These are phyloP conservation scores for Cyberlindnera japonica DNA, from an alignment of 805 yeast species.

Conservation along the genomic window DNA sequence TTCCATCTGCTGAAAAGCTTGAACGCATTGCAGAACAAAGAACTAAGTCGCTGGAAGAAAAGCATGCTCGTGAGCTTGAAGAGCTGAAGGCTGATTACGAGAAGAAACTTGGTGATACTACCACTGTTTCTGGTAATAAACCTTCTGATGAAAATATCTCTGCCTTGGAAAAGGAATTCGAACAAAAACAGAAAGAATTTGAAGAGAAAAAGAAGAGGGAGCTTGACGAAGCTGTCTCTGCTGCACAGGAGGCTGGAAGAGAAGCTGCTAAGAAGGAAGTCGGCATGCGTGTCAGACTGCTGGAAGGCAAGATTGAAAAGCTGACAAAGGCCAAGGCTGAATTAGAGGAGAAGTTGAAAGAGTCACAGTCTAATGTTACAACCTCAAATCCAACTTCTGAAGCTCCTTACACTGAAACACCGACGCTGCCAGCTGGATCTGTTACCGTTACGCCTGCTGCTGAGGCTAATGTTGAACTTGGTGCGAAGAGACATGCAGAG, in stretches of 20 bases:
- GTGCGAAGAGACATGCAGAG: constrained; percentile 25
- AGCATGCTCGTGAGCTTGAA: constrained; percentile 29
- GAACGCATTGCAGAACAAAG: constrained; percentile 23
- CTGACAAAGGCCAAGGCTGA: constrained; percentile 37
- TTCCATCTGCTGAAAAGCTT: constrained; percentile 36
- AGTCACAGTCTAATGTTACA: too few relatives aligned
- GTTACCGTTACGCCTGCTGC: not conserved
- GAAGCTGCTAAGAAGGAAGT: constrained; percentile 30
- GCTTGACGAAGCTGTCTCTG: constrained; percentile 17
- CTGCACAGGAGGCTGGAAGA: constrained; percentile 26
- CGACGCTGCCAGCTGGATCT: too few relatives aligned
- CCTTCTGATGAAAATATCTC: constrained; percentile 32
- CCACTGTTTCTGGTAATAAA: constrained; percentile 15
- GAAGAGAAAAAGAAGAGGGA: constrained; percentile 22
- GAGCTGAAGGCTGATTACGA: constrained; percentile 28
- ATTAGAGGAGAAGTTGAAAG: constrained; percentile 19
- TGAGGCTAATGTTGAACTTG: constrained; percentile 8
- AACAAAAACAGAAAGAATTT: constrained; percentile 25
- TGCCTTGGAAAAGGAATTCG: constrained; percentile 29
- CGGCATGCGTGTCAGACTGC: constrained; percentile 37
- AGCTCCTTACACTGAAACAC: too few relatives aligned
- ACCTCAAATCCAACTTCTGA: too few relatives aligned
- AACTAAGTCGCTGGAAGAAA: constrained; percentile 26
- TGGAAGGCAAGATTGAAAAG: constrained; percentile 39
- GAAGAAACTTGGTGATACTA: constrained; percentile 24